phyloP scores from a whole-genome alignment of 1,139 yeast species.

The Diutina siamensis region DNA sequence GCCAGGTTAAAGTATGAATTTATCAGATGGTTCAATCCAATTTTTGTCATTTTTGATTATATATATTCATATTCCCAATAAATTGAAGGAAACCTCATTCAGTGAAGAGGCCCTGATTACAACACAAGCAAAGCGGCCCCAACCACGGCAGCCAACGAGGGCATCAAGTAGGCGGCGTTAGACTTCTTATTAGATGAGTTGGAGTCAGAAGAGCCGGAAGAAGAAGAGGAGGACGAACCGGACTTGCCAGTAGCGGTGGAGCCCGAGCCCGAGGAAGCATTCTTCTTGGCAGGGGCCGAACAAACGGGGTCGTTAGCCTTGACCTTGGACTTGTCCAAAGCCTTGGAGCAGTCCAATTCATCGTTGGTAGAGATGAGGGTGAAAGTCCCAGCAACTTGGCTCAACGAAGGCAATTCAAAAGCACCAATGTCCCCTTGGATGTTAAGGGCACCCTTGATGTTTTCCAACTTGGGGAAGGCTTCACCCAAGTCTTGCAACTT shows the following conservation, averaged over 20 bases:
- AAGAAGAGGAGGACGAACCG: background rate
- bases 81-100: background rate
- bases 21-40: no score
- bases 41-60: no score
- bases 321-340: slow-evolving; percentile 25
- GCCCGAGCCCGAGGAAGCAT: slow-evolving; percentile 7
- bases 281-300: slow-evolving; percentile 18
- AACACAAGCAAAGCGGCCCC: background rate
- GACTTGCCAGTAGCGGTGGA: slow-evolving; percentile 9
- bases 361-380: slow-evolving; percentile 24
- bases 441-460: slow-evolving; percentile 33
- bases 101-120: background rate
- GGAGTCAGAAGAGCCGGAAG: background rate
- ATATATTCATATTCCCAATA: background rate
- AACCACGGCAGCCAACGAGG: background rate
- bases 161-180: background rate
- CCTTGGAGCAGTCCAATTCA: slow-evolving; percentile 25
- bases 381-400: slow-evolving; percentile 35
- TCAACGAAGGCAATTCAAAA: slow-evolving; percentile 27
- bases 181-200: background rate
- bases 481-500: slow-evolving; percentile 22
- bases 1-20: background rate
- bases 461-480: slow-evolving; percentile 21
- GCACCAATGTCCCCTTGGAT: slow-evolving; percentile 28
- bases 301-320: slow-evolving; percentile 37